Conservation (phyloP, 176 grass and related monocot genomes). For the Themeda triandra region DNA sequence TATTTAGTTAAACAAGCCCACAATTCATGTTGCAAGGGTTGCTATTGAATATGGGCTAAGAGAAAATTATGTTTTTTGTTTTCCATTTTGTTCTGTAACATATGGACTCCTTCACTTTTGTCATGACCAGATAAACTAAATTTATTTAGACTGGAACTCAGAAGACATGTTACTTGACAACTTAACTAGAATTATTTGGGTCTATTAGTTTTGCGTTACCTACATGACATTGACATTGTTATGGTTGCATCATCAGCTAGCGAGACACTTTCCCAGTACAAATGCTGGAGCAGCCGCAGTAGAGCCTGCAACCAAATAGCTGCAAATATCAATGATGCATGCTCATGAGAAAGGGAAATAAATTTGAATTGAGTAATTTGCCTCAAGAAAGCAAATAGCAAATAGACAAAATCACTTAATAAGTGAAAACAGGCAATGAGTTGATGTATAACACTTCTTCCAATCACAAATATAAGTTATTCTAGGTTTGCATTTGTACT, state of each 20-base stretch:
- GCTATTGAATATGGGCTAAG: not conserved
- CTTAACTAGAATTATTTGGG: not conserved
- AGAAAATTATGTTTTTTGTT: not conserved
- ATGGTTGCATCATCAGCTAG: not conserved
- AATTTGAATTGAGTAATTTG: not conserved
- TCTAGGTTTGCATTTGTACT: not conserved
- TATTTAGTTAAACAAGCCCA: not conserved
- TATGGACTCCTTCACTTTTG: not conserved
- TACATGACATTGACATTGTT: not conserved
- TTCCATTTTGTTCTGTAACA: not conserved
- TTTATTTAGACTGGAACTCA: not conserved
- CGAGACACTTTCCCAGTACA: not conserved
- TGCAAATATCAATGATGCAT: not conserved
- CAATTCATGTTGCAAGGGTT: not conserved
- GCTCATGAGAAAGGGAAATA: not conserved
- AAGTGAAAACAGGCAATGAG: not conserved
- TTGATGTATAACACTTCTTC: not conserved
- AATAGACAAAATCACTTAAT: not conserved
- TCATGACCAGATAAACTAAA: not conserved
- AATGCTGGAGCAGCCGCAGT: not conserved
- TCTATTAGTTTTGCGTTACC: not conserved
- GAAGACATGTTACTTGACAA: not conserved
- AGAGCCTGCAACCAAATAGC: not conserved
- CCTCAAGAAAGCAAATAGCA: not conserved
- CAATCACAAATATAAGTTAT: not conserved